These are phyloP conservation scores for Ploettnerulaceae sp. DNA, from an alignment of 2,329 filamentous ascomycete species.

Conservation along the genomic window DNA sequence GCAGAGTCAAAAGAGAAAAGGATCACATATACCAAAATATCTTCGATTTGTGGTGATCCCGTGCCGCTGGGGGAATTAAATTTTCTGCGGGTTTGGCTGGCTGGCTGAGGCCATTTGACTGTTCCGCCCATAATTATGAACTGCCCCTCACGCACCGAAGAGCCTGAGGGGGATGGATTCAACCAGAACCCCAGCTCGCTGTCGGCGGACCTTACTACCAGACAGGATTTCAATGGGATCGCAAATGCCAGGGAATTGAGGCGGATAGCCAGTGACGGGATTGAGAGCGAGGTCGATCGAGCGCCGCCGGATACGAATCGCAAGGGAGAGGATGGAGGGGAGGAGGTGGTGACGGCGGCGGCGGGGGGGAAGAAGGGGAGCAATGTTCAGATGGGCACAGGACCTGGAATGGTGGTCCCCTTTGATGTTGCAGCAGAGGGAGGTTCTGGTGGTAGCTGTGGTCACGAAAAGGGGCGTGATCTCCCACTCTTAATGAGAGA, in stretches of 20 bases:
- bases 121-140: conserved; percentile 46
- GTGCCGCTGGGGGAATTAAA: too few species aligned
- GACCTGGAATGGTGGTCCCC: conserved; percentile 6
- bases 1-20: too few species aligned
- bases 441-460: conserved; percentile 7
- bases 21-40: too few species aligned
- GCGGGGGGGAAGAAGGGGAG: conserved; percentile 10
- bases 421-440: conserved; percentile 1
- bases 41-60: too few species aligned
- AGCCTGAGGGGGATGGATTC: conserved; percentile 47
- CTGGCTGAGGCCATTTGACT: too few species aligned
- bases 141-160: conserved; percentile 58
- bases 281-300: conserved; percentile 27
- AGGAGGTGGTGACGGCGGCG: conserved; percentile 7
- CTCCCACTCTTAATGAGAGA: conserved; percentile 5
- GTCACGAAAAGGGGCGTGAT: conserved; percentile 9
- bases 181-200: conserved; percentile 58
- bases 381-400: conserved; percentile 9
- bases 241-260: conserved; percentile 52
- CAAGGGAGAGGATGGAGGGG: conserved; percentile 6
- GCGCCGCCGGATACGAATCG: conserved; percentile 16
- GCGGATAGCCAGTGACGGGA: conserved; percentile 37
- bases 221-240: conserved; percentile 56
- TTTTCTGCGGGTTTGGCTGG: not conserved
- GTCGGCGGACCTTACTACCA: conserved; percentile 55